Evolutionary conservation across 371 early-diverging fungal species (phyloP), one percentile per base, ranked within the genome.

Genomic region (Mucor lusitanicus): DNA sequence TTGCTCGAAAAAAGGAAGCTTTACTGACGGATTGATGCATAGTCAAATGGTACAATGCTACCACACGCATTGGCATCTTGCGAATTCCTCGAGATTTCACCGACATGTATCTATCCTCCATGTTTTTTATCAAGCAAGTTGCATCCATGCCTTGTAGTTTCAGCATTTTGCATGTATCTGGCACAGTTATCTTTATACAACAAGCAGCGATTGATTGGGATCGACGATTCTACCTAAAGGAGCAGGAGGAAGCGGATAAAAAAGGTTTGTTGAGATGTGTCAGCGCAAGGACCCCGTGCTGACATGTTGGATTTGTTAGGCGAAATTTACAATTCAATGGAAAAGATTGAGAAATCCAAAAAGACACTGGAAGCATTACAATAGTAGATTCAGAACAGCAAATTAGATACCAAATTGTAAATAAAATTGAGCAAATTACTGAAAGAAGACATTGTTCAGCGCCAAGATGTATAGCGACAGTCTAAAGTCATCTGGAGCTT

Each of bases 31-130:
- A 6, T 9, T 3, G 3, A 21, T 25, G 17, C n/a, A 0, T 65
- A 81, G 76, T 81, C n/a, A 79, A 79, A 64, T 81, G 79, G 76
- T 81, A 71, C 44, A 81, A 81, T 71, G 58, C 74, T 12, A 61
- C 54, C 8, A 83, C 83, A 32, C 62, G 73, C 9, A 70, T 73
- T 15, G 83, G 83, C 6, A 83, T 83, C 17, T 23, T 78, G 19
- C 73, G 79, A 11, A 74, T 74, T 11, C 74, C 76, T 11, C 56
- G 83, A 56, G 83, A 83, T 27, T 76, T 70, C 39, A 58, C 70
- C 6, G 74, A 78, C 53, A 72, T 83, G 70, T 62, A 74, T 40
- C 48, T 80, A 13, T 69, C 70, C 2, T 62, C 76, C 17, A 50
- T 80, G 68, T 83, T 83, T 35, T 83, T 74, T 42, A 72, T 83